Conservation (phyloP, 2,329 filamentous ascomycete genomes). For the Huntiella bhutanensis region DNA sequence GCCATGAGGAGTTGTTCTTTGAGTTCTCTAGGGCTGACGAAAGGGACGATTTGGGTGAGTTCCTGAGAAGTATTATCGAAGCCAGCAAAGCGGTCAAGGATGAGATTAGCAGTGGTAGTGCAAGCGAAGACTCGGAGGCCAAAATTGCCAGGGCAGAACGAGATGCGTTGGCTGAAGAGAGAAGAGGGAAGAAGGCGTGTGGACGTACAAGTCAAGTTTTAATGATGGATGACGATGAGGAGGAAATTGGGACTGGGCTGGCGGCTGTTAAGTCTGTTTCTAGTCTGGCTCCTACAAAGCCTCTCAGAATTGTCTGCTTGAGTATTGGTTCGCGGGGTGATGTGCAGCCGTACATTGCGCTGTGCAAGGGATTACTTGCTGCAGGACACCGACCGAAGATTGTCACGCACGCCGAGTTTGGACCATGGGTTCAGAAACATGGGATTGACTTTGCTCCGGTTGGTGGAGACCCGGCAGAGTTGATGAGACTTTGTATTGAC, state of each 20-base stretch:
- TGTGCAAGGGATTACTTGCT: conserved; percentile 75
- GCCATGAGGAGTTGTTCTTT: conserved; percentile 91
- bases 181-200: conserved; percentile 22
- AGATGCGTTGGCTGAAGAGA: conserved; percentile 44
- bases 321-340: conserved; percentile 93
- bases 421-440: conserved; percentile 73
- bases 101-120: background rate
- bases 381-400: conserved; percentile 79
- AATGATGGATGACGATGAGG: background rate
- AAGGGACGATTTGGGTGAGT: conserved; percentile 63
- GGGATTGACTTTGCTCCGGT: conserved; percentile 84
- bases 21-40: conserved; percentile 64
- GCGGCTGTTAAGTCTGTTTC: conserved; percentile 51
- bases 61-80: background rate
- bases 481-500: conserved; percentile 92
- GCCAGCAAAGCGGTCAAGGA: background rate
- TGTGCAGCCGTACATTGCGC: conserved; percentile 90
- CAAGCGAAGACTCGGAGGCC: conserved; percentile 35
- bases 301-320: conserved; percentile 73
- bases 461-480: conserved; percentile 75
- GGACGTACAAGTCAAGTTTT: too few relatives aligned
- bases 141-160: conserved; percentile 65
- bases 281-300: conserved; percentile 69
- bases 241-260: background rate
- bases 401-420: conserved; percentile 82